Conservation (phyloP, 257 asterid genomes). For the Penstemon barbatus region DNA sequence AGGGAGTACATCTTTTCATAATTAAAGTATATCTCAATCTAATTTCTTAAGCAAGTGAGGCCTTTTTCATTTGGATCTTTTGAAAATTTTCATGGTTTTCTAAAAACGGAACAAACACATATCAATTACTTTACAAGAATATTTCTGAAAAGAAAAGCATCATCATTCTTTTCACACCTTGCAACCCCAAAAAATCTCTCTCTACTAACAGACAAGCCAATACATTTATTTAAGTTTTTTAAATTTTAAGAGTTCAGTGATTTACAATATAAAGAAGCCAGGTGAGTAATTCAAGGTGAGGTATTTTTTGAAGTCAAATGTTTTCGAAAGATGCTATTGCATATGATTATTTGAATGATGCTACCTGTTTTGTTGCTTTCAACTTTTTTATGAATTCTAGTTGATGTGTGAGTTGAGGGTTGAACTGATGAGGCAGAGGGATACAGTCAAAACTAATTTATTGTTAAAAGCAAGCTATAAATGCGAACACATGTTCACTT, state of each 20-base stretch:
- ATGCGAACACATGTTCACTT: neutral
- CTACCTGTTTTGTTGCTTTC: constrained; percentile 16
- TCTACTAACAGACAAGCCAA: too few relatives aligned
- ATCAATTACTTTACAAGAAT: too few relatives aligned
- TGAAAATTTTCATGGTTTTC: too few relatives aligned
- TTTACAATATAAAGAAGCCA: neutral
- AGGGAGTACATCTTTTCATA: too few relatives aligned
- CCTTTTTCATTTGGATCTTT: too few relatives aligned
- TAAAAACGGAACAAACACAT: too few relatives aligned
- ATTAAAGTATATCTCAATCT: too few relatives aligned
- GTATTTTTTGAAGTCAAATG: neutral
- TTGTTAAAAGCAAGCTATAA: neutral
- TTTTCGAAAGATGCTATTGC: neutral
- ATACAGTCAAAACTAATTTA: neutral
- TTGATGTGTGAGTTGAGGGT: constrained; percentile 13
- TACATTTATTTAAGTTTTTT: neutral
- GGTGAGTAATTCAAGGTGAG: constrained; percentile 18
- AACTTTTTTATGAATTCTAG: neutral
- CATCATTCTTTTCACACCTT: too few relatives aligned
- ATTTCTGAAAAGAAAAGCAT: too few relatives aligned
- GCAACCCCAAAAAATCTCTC: too few relatives aligned
- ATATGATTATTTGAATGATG: neutral
- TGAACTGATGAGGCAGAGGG: constrained; percentile 6
- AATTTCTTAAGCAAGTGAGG: too few relatives aligned
- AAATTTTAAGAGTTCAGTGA: neutral